These are phyloP conservation scores for Bromus sterilis DNA, from an alignment of 176 grass and related monocot species.

Conservation along the genomic window DNA sequence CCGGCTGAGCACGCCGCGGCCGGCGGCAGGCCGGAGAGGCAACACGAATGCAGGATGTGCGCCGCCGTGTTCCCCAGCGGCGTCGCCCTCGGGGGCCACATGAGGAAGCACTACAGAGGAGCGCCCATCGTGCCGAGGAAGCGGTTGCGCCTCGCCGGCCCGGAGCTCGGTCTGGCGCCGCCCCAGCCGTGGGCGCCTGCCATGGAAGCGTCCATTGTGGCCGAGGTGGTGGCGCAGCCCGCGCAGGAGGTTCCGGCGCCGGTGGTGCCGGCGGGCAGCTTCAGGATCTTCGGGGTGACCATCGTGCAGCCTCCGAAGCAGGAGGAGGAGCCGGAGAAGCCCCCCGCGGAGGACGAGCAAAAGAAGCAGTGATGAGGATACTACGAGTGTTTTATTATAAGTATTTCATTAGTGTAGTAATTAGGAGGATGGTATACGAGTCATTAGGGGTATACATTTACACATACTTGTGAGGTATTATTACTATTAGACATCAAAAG, in stretches of 20 bases:
- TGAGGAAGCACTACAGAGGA: slow-evolving; percentile 20
- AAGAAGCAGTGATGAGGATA: too few species aligned
- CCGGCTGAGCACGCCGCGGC: not conserved
- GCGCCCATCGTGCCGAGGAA: slow-evolving; percentile 5
- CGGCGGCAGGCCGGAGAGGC: not conserved
- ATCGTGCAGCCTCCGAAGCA: not conserved
- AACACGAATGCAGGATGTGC: slow-evolving; percentile 10
- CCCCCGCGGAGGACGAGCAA: too few species aligned
- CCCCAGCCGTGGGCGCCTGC: not conserved
- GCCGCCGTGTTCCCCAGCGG: not conserved
- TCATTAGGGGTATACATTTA: too few species aligned
- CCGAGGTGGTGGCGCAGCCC: not conserved
- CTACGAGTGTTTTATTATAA: too few species aligned
- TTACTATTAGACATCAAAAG: too few species aligned
- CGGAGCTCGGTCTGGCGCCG: not conserved
- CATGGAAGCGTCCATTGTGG: not conserved
- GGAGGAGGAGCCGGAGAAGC: not conserved
- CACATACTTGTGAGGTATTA: too few species aligned
- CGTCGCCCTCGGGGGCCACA: slow-evolving; percentile 37
- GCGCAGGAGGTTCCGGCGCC: not conserved
- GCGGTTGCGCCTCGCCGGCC: not conserved
- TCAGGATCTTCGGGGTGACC: slow-evolving; percentile 28
- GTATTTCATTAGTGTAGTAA: too few species aligned
- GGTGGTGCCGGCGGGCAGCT: not conserved
- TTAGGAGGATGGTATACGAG: too few species aligned